Conservation (phyloP, 805 yeast species). For the Cyberlindnera xylosilytica region DNA sequence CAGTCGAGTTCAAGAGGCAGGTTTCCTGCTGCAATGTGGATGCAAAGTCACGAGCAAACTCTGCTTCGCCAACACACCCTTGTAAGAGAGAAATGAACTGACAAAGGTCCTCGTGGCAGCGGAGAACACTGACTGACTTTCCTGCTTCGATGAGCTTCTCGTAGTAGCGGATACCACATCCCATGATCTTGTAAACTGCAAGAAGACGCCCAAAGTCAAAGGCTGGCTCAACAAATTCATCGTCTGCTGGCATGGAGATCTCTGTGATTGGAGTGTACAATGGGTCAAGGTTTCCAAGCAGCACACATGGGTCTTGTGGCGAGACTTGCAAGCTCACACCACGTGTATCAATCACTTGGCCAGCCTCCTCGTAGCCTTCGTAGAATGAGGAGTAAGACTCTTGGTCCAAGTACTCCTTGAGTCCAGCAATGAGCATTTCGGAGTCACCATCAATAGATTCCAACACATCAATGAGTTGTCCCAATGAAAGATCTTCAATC, state of each 20-base stretch:
- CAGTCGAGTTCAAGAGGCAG: too few relatives aligned
- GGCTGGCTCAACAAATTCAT: background rate
- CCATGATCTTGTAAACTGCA: too few relatives aligned
- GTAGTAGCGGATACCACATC: too few relatives aligned
- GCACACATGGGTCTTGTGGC: background rate
- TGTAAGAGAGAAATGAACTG: too few relatives aligned
- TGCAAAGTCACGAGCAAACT: background rate
- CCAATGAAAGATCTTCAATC: conserved; percentile 1
- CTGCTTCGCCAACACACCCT: too few relatives aligned
- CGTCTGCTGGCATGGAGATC: background rate
- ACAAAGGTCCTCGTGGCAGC: too few relatives aligned
- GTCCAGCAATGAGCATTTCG: conserved; percentile 2
- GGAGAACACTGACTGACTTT: too few relatives aligned
- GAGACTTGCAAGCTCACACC: too few relatives aligned
- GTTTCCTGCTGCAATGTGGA: background rate
- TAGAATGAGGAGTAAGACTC: conserved; percentile 1
- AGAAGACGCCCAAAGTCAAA: too few relatives aligned
- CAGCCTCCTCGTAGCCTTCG: background rate
- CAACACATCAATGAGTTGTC: conserved; percentile 6
- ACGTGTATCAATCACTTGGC: background rate
- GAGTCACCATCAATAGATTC: conserved; percentile 6
- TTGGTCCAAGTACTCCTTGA: background rate
- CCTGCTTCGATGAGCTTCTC: too few relatives aligned
- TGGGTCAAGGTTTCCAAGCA: background rate
- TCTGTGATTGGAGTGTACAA: background rate